These are phyloP conservation scores for Beauveria asiatica DNA, from an alignment of 2,329 filamentous ascomycete species.

Conservation along the genomic window DNA sequence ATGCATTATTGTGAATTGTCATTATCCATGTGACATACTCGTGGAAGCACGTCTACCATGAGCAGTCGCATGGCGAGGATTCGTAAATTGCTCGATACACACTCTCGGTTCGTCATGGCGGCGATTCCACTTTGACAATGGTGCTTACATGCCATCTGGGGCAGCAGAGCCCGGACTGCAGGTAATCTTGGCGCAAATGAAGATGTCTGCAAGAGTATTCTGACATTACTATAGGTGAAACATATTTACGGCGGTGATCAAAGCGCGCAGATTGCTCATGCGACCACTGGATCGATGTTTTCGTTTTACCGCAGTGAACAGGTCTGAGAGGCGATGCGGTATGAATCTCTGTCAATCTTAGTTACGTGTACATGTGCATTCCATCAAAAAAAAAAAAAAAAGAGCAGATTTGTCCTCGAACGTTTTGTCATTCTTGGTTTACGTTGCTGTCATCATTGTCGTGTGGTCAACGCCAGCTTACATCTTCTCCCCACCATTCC, in stretches of 20 bases:
- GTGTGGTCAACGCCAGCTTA: background rate
- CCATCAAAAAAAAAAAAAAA: no score
- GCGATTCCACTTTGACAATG: background rate
- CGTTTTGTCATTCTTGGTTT: no score
- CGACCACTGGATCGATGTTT: background rate
- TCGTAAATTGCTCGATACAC: background rate
- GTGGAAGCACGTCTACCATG: no score
- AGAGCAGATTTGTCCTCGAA: no score
- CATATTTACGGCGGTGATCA: background rate
- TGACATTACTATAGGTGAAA: background rate
- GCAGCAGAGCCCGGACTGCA: background rate
- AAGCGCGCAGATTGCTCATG: background rate
- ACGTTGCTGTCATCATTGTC: no score
- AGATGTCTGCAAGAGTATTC: background rate
- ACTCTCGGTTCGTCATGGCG: background rate
- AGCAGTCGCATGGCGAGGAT: background rate
- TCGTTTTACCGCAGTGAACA: background rate
- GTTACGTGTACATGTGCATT: background rate
- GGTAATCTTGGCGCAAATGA: background rate
- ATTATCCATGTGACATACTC: background rate
- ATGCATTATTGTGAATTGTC: background rate
- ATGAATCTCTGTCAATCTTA: background rate
- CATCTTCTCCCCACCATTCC: background rate
- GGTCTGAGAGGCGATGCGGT: background rate
- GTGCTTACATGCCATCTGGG: background rate